Percentiles rank a stretch among this genome's conserved stretches.
These are phyloP conservation scores for Amanita polypyramis DNA, from an alignment of 768 basidiomycete species.

Conservation along the genomic window DNA sequence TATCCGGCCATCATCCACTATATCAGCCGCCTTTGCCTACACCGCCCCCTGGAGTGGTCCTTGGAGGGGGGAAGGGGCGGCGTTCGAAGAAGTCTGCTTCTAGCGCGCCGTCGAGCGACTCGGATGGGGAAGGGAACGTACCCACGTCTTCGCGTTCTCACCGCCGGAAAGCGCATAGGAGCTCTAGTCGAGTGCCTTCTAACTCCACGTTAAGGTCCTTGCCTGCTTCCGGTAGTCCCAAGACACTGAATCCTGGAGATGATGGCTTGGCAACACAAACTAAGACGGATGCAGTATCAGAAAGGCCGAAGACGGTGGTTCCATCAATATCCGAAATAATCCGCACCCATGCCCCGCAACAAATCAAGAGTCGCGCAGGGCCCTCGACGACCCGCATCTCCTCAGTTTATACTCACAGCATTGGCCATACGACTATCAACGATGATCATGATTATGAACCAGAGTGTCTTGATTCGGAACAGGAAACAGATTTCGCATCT, in stretches of 20 bases:
- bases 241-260: conserved; percentile 12
- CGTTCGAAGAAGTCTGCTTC: conserved; percentile 21
- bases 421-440: conserved; percentile 34
- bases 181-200: conserved; percentile 21
- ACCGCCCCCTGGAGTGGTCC: conserved; percentile 69
- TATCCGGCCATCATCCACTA: conserved; percentile 58
- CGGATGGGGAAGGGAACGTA: conserved; percentile 37
- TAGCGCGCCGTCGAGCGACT: conserved; percentile 27
- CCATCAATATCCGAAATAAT: conserved; percentile 89
- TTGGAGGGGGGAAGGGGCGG: conserved; percentile 41
- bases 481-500: conserved; percentile 56
- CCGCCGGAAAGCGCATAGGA: conserved; percentile 23
- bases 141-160: conserved; percentile 17
- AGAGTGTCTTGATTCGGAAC: conserved; percentile 36
- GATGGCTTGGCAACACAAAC: conserved; percentile 11
- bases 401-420: conserved; percentile 37
- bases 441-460: conserved; percentile 49
- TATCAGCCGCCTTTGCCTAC: conserved; percentile 78
- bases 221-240: conserved; percentile 5
- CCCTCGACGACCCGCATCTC: conserved; percentile 33
- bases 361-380: conserved; percentile 38
- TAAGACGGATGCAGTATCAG: conserved; percentile 15
- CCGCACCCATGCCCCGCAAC: conserved; percentile 60
- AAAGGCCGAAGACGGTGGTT: conserved; percentile 38
- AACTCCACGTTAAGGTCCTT: conserved; percentile 8